Percentiles rank a stretch among this genome's conserved stretches.
Evolutionary conservation across 805 yeast species (phyloP).

Genomic region (Schwanniomyces vanrijiae): DNA sequence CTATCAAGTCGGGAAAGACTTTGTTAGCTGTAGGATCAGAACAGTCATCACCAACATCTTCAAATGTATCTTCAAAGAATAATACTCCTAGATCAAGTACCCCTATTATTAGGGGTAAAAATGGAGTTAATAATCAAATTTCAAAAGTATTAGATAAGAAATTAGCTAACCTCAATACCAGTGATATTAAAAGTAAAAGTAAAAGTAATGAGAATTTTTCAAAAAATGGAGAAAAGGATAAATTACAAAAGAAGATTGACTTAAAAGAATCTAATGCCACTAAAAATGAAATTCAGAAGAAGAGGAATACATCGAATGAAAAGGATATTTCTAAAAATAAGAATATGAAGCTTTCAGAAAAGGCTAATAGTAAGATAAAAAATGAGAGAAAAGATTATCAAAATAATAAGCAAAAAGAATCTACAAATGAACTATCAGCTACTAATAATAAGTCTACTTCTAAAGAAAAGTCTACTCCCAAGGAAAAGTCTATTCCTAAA

Average conservation of each 20-base stretch:
- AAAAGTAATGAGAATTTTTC: background rate
- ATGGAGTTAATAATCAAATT: background rate
- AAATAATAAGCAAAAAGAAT: too few species aligned
- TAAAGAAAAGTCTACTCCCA: background rate
- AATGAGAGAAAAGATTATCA: background rate
- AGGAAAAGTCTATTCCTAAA: too few species aligned
- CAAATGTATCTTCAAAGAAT: conserved; percentile 4
- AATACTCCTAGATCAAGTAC: conserved; percentile 3
- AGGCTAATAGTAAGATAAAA: background rate
- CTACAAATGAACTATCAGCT: background rate
- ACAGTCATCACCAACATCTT: conserved; percentile 9
- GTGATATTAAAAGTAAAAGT: background rate
- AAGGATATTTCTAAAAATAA: background rate
- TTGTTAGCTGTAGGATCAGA: conserved; percentile 39
- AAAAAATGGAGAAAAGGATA: background rate
- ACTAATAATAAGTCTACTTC: background rate
- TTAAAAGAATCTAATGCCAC: background rate
- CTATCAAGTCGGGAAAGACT: conserved; percentile 38
- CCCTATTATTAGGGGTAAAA: background rate
- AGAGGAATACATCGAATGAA: background rate
- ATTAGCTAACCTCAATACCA: background rate
- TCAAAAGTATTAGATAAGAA: background rate
- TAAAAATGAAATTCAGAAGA: background rate
- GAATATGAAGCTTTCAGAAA: background rate
- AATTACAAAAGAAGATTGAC: background rate